Conservation (phyloP, 2,329 filamentous ascomycete genomes). For the Arthrobotrys sphaeroides region DNA sequence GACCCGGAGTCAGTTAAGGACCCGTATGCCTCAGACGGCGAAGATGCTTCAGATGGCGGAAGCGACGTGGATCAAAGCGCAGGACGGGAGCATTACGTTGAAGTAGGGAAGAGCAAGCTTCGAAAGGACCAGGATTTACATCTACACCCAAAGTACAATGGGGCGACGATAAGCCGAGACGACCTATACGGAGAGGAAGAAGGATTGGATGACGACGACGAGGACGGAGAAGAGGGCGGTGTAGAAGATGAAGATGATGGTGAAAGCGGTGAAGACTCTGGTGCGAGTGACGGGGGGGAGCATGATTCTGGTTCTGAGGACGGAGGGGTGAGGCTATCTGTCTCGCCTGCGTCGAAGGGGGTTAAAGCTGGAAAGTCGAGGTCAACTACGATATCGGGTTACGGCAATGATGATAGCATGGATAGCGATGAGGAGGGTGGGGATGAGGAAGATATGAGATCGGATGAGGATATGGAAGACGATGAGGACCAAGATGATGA, state of each 20-base stretch:
- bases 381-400: slow-evolving; percentile 53
- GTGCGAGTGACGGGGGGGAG: slow-evolving; percentile 57
- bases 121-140: slow-evolving; percentile 74
- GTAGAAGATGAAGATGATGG: slow-evolving; percentile 56
- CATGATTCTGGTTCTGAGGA: slow-evolving; percentile 56
- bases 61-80: slow-evolving; percentile 65
- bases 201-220: slow-evolving; percentile 66
- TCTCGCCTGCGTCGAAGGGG: slow-evolving; percentile 47
- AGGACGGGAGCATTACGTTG: slow-evolving; percentile 86
- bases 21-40: slow-evolving; percentile 67
- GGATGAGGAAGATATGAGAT: slow-evolving; percentile 60
- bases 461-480: slow-evolving; percentile 64
- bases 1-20: slow-evolving; percentile 67
- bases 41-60: slow-evolving; percentile 66
- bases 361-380: slow-evolving; percentile 17
- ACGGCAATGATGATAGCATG: slow-evolving; percentile 64
- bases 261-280: slow-evolving; percentile 56
- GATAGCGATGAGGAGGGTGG: slow-evolving; percentile 63
- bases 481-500: slow-evolving; percentile 65
- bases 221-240: slow-evolving; percentile 61
- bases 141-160: slow-evolving; percentile 82
- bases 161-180: slow-evolving; percentile 76
- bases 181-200: slow-evolving; percentile 69
- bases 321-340: slow-evolving; percentile 53
- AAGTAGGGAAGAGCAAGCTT: slow-evolving; percentile 84